These are phyloP conservation scores for Pyrenophora teres DNA, from an alignment of 2,329 filamentous ascomycete species.

Conservation along the genomic window DNA sequence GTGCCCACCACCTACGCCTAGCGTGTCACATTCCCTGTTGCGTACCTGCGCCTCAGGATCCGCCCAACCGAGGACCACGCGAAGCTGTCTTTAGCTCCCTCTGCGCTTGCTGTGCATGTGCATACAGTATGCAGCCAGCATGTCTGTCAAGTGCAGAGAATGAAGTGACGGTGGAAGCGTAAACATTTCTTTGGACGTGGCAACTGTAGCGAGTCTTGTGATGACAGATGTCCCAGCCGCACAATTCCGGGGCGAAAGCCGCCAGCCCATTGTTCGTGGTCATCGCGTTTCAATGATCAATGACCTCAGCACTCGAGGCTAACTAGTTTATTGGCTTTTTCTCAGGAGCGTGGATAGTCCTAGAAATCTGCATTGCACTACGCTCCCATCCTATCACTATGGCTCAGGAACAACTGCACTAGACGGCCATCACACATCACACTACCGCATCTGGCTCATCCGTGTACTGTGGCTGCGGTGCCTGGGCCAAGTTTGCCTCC, in stretches of 20 bases:
- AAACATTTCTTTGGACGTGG: too few relatives aligned
- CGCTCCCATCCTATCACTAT: not conserved
- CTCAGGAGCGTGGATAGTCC: conserved; percentile 2
- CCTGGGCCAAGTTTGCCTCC: conserved; percentile 25
- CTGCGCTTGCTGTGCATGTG: not conserved
- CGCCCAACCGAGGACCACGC: conserved; percentile 1
- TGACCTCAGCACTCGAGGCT: conserved; percentile 8
- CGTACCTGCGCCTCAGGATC: not conserved
- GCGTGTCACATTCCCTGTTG: conserved; percentile 15
- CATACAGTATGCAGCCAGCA: not conserved
- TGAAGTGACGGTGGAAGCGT: too few relatives aligned
- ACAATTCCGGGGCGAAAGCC: not conserved
- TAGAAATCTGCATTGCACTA: not conserved
- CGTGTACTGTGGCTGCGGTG: conserved; percentile 32
- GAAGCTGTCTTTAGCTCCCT: not conserved
- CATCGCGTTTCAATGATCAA: conserved; percentile 11
- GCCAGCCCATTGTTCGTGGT: not conserved
- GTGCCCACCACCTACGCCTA: not conserved
- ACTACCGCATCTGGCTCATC: conserved; percentile 36
- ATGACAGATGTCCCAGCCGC: too few relatives aligned
- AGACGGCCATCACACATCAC: conserved; percentile 23
- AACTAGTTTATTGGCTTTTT: not conserved
- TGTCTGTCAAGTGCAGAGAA: not conserved
- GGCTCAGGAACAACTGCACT: not conserved
- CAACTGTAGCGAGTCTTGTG: too few relatives aligned